Evolutionary conservation across 352 stramenopile genomes (phyloP), one percentile per base, ranked within the genome.

Genomic region (Peronospora farinosa): DNA sequence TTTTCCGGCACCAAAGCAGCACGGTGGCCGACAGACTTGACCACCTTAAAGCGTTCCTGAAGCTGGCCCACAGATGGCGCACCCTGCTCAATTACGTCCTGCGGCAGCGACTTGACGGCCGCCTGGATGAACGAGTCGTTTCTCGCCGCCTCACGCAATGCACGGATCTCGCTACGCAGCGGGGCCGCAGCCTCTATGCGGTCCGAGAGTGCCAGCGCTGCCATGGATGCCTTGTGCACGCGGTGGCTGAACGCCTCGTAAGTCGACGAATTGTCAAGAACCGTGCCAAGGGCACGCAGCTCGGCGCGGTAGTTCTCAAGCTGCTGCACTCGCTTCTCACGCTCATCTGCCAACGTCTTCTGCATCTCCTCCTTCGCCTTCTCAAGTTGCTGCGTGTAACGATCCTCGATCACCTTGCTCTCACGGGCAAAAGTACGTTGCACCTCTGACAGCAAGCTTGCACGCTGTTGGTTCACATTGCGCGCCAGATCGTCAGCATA

Each of bases 231-330:
- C 63, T 90, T 87, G 73, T 92, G 81, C 5, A 90, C 74, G 39
- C 87, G 75, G 65, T 90, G 78, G 63, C 78, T 92, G 54, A 92
- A 88, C 13, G 78, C 72, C 51, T 92, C 77, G 60, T 92, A 90
- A 35, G 78, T 86, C 30, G 73, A 90, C 9, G 77, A 86, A 46
- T 67, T 76, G 47, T 88, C 75, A 30, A 92, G 51, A 23, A 92
- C 66, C 3, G 67, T 63, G 47, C 86, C 83, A 35, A 92, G 54
- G 1, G 80, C 80, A 19, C 67, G 73, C 15, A 89, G 51, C 55
- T 89, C 60, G 12, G 72, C 70, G 19, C 75, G 78, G 55, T 87
- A 87, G 21, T 62, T 70, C 41, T 89, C 67, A 32, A 92, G 54
- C 57, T 88, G 69, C 46, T 65, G 39, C 10, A 82, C 58, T 23